A percentile compares a stretch with the other conserved stretches of the same genome.
These are phyloP conservation scores for Urtica urens DNA, from an alignment of 306 rosid genomes.

Conservation along the genomic window DNA sequence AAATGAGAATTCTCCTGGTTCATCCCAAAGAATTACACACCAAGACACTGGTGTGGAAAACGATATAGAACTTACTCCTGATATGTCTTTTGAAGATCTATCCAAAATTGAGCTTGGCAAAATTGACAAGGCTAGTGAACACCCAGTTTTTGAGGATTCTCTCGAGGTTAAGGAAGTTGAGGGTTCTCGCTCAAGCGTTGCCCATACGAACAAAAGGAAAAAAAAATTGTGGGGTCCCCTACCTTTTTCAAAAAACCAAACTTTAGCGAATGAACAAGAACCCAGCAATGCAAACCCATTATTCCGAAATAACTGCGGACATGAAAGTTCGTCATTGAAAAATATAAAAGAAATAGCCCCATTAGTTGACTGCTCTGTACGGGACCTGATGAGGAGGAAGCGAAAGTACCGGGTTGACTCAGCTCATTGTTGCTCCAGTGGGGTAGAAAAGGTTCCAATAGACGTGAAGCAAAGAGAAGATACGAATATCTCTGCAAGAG, in stretches of 20 bases:
- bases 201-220: constrained; percentile 32
- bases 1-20: constrained; percentile 20
- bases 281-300: constrained; percentile 23
- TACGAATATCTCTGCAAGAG: constrained; percentile 16
- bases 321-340: constrained; percentile 17
- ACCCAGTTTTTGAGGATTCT: constrained; percentile 8
- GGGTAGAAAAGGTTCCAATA: constrained; percentile 23
- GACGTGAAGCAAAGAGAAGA: constrained; percentile 29
- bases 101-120: constrained; percentile 27
- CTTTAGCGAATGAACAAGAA: constrained; percentile 23
- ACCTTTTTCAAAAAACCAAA: constrained; percentile 35
- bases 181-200: constrained; percentile 21
- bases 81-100: constrained; percentile 29
- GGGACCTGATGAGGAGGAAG: constrained; percentile 90
- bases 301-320: constrained; percentile 18
- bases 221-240: constrained; percentile 54
- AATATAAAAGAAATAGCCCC: constrained; percentile 25
- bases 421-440: constrained; percentile 26
- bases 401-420: constrained; percentile 40
- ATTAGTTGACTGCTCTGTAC: constrained; percentile 44
- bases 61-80: constrained; percentile 38
- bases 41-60: constrained; percentile 62
- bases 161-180: constrained; percentile 6
- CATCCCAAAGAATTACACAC: constrained; percentile 36
- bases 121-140: constrained; percentile 22